These are phyloP conservation scores for Quercus lobata DNA, from an alignment of 331 rosid genomes.

Conservation along the genomic window DNA sequence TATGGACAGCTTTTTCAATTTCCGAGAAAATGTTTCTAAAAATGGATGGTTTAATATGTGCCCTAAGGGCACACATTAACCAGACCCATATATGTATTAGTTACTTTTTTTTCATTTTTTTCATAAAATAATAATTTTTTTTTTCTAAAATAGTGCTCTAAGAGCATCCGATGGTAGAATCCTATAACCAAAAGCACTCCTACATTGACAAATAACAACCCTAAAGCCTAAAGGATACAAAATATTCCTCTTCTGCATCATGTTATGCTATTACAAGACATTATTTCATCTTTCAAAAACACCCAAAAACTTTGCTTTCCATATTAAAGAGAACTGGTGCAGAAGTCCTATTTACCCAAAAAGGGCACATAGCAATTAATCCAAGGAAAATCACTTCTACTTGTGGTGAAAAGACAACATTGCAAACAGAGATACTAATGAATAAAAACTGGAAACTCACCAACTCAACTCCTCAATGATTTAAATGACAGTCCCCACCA, in stretches of 20 bases:
- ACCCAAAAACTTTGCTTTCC: not conserved
- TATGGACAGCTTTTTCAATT: too few relatives aligned
- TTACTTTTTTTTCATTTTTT: too few relatives aligned
- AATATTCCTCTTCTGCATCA: not conserved
- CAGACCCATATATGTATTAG: too few relatives aligned
- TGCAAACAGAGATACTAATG: not conserved
- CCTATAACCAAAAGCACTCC: not conserved
- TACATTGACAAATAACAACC: not conserved
- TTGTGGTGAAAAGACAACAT: not conserved
- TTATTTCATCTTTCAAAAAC: not conserved
- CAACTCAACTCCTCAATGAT: not conserved
- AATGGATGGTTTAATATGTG: too few relatives aligned
- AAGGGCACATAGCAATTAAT: not conserved
- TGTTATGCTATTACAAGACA: not conserved
- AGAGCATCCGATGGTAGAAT: too few relatives aligned
- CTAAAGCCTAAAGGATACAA: not conserved
- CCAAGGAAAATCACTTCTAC: not conserved
- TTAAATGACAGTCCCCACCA: conserved; percentile 18
- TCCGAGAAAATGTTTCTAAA: too few relatives aligned
- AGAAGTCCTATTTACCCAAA: not conserved
- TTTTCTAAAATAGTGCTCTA: too few relatives aligned
- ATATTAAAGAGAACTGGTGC: not conserved
- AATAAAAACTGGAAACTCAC: not conserved
- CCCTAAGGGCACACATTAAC: too few relatives aligned
- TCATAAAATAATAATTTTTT: too few relatives aligned